A percentile compares a stretch with the other conserved stretches of the same genome.
phyloP scores from a whole-genome alignment of 768 basidiomycete genomes.

The Tricholoma matsutake region DNA sequence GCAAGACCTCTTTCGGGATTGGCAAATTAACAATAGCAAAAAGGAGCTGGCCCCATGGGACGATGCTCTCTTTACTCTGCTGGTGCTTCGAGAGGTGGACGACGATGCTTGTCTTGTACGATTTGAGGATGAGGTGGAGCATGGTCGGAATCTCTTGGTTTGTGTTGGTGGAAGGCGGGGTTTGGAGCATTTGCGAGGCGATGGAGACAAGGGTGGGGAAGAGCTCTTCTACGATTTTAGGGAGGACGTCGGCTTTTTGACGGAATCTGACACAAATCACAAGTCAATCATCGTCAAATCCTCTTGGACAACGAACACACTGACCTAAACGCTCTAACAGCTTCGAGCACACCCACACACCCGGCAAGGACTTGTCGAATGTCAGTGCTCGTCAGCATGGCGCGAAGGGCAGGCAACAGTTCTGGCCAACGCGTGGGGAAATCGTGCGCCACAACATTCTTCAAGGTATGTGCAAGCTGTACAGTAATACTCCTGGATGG shows the following conservation, averaged over 20 bases:
- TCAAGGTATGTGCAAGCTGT: constrained; percentile 73
- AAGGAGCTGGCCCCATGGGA: constrained; percentile 85
- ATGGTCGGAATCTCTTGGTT: constrained; percentile 77
- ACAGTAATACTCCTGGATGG: constrained; percentile 66
- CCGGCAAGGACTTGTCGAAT: constrained; percentile 79
- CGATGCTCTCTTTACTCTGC: constrained; percentile 68
- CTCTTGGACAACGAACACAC: constrained; percentile 15
- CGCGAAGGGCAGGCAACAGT: constrained; percentile 65
- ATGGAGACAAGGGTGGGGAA: constrained; percentile 79
- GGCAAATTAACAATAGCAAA: constrained; percentile 76
- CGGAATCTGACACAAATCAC: constrained; percentile 53
- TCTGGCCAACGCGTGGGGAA: constrained; percentile 76
- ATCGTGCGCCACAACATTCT: constrained; percentile 71
- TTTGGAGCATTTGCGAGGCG: constrained; percentile 63
- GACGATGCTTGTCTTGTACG: constrained; percentile 82
- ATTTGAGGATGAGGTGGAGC: constrained; percentile 83
- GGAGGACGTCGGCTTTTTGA: constrained; percentile 57
- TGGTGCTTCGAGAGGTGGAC: constrained; percentile 71
- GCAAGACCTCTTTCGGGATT: constrained; percentile 62
- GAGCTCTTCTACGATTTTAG: constrained; percentile 53
- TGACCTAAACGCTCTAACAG: constrained; percentile 73
- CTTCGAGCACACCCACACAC: constrained; percentile 73
- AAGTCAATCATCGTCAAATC: not conserved
- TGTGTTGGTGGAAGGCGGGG: constrained; percentile 46
- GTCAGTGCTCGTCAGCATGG: constrained; percentile 57